Conservation (phyloP, 106 monocot species). For the Hemerocallis citrina region DNA sequence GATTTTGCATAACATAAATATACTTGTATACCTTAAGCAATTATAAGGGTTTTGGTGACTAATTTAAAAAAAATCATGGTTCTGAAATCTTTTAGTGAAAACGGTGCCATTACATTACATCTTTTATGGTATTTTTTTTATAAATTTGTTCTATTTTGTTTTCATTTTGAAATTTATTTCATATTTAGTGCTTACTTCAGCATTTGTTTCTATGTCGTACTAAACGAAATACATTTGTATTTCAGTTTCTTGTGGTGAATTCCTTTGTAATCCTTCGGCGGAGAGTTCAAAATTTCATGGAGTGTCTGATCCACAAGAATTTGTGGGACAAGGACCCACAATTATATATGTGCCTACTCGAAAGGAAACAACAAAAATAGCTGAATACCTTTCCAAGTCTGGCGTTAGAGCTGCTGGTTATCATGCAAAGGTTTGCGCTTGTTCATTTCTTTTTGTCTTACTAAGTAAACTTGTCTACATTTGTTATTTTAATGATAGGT, state of each 20-base stretch:
- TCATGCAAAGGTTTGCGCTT: constrained; percentile 72
- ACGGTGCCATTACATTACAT: no score
- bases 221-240: neutral
- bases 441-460: neutral
- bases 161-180: neutral
- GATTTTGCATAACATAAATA: no score
- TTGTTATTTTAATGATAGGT: neutral
- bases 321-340: constrained; percentile 61
- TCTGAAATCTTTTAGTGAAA: no score
- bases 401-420: constrained; percentile 92
- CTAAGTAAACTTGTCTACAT: neutral
- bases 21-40: no score
- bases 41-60: no score
- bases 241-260: constrained; percentile 74
- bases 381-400: constrained; percentile 47
- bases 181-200: neutral
- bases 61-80: no score
- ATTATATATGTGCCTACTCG: constrained; percentile 96
- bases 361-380: constrained; percentile 70
- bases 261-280: constrained; percentile 18
- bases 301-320: constrained; percentile 9
- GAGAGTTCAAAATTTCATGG: constrained; percentile 12
- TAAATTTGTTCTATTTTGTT: neutral
- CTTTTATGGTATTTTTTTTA: neutral
- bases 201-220: neutral